Base-by-base conservation (phyloP, 441 rosid genomes). In the Capsella rubella region DNA sequence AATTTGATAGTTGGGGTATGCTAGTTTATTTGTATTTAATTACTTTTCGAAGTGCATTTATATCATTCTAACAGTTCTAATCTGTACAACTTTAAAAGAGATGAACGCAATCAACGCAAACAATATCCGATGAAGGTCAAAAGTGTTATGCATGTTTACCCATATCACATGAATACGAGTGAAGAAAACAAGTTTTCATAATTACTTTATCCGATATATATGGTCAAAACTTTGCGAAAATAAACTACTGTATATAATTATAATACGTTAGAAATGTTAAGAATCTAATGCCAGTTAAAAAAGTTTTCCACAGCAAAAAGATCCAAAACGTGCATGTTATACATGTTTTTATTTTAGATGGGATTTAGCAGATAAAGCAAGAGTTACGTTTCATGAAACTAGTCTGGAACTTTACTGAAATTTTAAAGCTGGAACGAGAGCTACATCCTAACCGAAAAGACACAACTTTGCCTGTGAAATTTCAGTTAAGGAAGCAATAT, bases 81-180 rank as follows among this genome's bases (percentile, higher is more conserved):
- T 42, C 5, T 50, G 65, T 69, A 25, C 46, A 31, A 40, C 16
- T 62, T 59, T 27, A 37, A 35, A 18, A 49, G 35, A 28, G 28
- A 40, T 40, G 35, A 9, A 54, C 56, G 64, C 56, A 64, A 72
- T 63, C 64, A 64, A 29, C 76, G 76, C 76, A 21, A 21, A 21
- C 25, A 21, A 21, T 21, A 21, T 21, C 25, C 25, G 25, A 21
- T 21, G 25, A 21, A 21, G 25, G 25, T 21, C 25, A 21, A 21
- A 21, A 21, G 25, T 21, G 25, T 21, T 21, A 63, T 29, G 40
- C 59, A 12, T 34, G 14, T 58, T 37, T 58, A 12, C 9, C 43
- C 43, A 62, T 51, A 29, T 40, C 46, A 52, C 28, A 12, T 55
- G 50, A 35, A 45, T 53, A 25, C 34, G 14, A n/a, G 35, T 64